Percentiles rank a stretch among this genome's conserved stretches.
Evolutionary conservation across 2,329 filamentous ascomycete genomes (phyloP).

Genomic region (Monilinia vaccinii-corymbosi): DNA sequence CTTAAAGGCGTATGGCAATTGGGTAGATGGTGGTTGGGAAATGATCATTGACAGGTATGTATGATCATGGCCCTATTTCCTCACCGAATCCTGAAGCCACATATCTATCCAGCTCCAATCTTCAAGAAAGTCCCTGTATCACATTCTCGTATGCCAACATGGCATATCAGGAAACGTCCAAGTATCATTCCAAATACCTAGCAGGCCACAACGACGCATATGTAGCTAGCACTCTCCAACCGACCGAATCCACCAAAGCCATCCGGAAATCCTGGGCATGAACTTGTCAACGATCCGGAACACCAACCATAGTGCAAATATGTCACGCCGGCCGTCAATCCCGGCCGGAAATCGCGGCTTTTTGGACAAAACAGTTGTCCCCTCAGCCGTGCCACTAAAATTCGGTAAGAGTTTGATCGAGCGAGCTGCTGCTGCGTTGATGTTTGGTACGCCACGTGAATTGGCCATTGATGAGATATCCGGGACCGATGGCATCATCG

Average conservation of each 20-base stretch:
- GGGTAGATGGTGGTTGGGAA: constrained; percentile 46
- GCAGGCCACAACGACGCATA: not conserved
- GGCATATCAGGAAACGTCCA: not conserved
- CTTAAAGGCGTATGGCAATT: constrained; percentile 39
- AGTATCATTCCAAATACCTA: not conserved
- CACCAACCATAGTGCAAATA: constrained; percentile 37
- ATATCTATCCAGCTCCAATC: no score
- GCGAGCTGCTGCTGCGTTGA: constrained; percentile 22
- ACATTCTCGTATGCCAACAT: not conserved
- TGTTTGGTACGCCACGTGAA: constrained; percentile 46
- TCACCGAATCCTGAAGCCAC: no score
- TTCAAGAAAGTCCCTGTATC: no score
- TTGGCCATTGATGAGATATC: constrained; percentile 48
- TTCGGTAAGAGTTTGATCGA: constrained; percentile 34
- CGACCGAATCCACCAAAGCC: constrained; percentile 23
- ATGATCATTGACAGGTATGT: constrained; percentile 38
- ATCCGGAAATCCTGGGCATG: constrained; percentile 34
- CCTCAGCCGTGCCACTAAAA: constrained; percentile 36
- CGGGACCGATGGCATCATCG: constrained; percentile 25
- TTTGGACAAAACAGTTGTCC: constrained; percentile 35
- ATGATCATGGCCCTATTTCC: not conserved
- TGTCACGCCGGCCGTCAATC: constrained; percentile 41
- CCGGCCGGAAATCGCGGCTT: constrained; percentile 31
- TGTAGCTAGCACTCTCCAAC: constrained; percentile 19
- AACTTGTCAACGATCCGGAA: constrained; percentile 28